These are phyloP conservation scores for Myochromella boudieri DNA, from an alignment of 768 basidiomycete genomes.

Conservation along the genomic window DNA sequence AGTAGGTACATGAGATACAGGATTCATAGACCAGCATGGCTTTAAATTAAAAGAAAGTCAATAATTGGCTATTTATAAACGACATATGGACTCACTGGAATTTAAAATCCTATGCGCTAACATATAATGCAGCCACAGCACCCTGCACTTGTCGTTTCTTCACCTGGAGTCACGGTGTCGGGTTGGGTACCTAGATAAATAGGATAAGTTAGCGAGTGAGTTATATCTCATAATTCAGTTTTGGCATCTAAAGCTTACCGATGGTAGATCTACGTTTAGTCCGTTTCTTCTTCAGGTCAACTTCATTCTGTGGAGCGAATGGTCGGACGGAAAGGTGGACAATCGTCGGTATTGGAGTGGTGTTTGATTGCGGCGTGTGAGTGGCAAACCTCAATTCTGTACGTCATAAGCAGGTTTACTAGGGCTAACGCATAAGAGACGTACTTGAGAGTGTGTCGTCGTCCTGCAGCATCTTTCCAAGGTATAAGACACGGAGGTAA, in stretches of 20 bases:
- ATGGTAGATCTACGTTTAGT: slow-evolving; percentile 23
- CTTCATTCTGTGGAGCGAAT: slow-evolving; percentile 48
- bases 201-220: background rate
- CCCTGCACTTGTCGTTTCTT: slow-evolving; percentile 10
- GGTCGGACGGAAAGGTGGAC: slow-evolving; percentile 76
- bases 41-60: no score
- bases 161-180: background rate
- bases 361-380: slow-evolving; percentile 29
- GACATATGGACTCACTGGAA: no score
- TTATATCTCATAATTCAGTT: background rate
- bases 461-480: slow-evolving; percentile 82
- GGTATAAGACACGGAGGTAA: slow-evolving; percentile 71
- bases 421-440: slow-evolving; percentile 21
- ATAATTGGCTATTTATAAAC: no score
- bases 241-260: slow-evolving; percentile 21
- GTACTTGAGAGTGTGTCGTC: slow-evolving; percentile 72
- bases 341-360: slow-evolving; percentile 53
- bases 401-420: slow-evolving; percentile 1
- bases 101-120: no score
- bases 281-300: slow-evolving; percentile 57
- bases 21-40: no score
- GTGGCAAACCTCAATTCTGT: slow-evolving; percentile 42
- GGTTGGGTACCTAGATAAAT: slow-evolving; percentile 1
- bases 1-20: no score
- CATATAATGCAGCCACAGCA: slow-evolving; percentile 22